Conservation (phyloP, 345 rosid genomes). For the Jatropha curcas region DNA sequence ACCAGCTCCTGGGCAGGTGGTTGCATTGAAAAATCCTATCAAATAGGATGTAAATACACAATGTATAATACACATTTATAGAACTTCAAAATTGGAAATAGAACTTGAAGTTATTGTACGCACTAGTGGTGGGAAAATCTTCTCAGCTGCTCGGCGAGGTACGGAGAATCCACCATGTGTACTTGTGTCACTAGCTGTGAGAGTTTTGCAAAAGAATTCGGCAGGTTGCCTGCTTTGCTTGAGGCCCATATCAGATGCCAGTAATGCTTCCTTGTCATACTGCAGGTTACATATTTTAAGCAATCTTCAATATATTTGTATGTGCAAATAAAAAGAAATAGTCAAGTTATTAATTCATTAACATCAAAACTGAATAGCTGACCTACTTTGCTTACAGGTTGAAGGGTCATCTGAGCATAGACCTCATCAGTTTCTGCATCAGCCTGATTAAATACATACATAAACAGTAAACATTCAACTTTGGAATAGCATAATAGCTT, state of each 20-base stretch:
- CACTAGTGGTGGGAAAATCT: conserved; percentile 91
- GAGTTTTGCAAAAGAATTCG: conserved; percentile 96
- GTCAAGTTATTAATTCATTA: neutral
- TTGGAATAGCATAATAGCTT: neutral
- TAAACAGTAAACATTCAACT: neutral
- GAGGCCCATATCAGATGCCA: conserved; percentile 82
- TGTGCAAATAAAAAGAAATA: neutral
- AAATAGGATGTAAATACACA: conserved; percentile 7
- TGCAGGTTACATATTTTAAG: conserved; percentile 34
- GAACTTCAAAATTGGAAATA: neutral
- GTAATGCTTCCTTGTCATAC: conserved; percentile 84
- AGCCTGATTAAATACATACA: conserved; percentile 47
- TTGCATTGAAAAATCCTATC: conserved; percentile 57
- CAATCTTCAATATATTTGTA: conserved; percentile 8
- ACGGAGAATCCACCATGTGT: conserved; percentile 98
- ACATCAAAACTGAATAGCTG: conserved; percentile 34
- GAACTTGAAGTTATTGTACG: conserved; percentile 19
- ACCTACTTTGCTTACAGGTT: conserved; percentile 76
- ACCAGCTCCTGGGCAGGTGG: conserved; percentile 65
- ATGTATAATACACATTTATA: neutral
- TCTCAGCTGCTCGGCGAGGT: conserved; percentile 97
- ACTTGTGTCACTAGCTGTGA: conserved; percentile 96
- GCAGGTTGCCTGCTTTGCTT: conserved; percentile 78
- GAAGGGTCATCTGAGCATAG: conserved; percentile 82
- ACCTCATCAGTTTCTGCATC: conserved; percentile 76